phyloP scores from a whole-genome alignment of 2,329 filamentous ascomycete genomes.

The Aspergillus caelatus region DNA sequence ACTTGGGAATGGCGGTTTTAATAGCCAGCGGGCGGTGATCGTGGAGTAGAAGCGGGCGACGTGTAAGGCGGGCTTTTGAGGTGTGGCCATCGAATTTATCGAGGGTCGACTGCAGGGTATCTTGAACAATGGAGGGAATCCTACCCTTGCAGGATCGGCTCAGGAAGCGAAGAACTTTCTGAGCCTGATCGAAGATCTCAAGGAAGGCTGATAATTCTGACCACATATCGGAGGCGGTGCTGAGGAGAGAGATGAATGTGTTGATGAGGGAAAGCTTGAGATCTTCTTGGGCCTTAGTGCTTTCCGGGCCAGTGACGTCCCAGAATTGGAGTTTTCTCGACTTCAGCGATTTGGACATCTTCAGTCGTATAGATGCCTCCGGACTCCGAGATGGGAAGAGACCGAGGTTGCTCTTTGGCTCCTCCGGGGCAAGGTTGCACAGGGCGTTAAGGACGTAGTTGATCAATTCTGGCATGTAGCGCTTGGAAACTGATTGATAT shows the following conservation, averaged over 20 bases:
- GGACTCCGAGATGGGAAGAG: slow-evolving; percentile 66
- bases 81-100: slow-evolving; percentile 49
- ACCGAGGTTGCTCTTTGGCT: slow-evolving; percentile 52
- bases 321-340: slow-evolving; percentile 61
- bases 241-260: slow-evolving; percentile 67
- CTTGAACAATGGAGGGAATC: slow-evolving; percentile 45
- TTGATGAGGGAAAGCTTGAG: slow-evolving; percentile 63
- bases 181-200: slow-evolving; percentile 74
- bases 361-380: slow-evolving; percentile 55
- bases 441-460: slow-evolving; percentile 80
- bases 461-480: slow-evolving; percentile 86
- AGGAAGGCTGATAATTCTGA: slow-evolving; percentile 70
- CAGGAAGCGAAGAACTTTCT: slow-evolving; percentile 64
- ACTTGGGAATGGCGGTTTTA: slow-evolving; percentile 86
- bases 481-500: slow-evolving; percentile 80
- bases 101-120: slow-evolving; percentile 33
- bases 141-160: slow-evolving; percentile 56
- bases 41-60: slow-evolving; percentile 83
- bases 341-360: slow-evolving; percentile 31
- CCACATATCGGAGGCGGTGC: slow-evolving; percentile 73
- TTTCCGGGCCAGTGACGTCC: slow-evolving; percentile 50
- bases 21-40: slow-evolving; percentile 87
- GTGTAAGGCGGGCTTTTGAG: slow-evolving; percentile 63
- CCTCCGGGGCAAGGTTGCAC: slow-evolving; percentile 63
- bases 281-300: slow-evolving; percentile 34